A percentile compares a stretch with the other conserved stretches of the same genome.
Conservation (phyloP, 495 filamentous ascomycete species). For the Jackrogersella minutella region DNA sequence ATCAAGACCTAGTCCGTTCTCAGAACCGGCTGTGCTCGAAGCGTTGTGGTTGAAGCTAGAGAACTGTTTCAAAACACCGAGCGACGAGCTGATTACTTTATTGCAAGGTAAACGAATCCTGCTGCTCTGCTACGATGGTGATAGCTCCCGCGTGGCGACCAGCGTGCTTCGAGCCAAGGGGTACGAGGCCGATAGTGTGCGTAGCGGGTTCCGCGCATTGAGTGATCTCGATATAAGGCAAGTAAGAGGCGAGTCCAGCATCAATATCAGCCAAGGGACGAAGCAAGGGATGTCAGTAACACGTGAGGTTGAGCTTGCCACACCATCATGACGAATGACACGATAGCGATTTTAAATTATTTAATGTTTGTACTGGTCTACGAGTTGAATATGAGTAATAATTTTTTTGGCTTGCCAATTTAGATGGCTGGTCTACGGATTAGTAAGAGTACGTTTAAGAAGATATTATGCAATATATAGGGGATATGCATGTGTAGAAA, state of each 20-base stretch:
- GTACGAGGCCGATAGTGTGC: constrained; percentile 58
- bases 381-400: too few species aligned
- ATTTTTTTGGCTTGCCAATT: too few species aligned
- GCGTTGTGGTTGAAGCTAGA: constrained; percentile 58
- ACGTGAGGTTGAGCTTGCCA: constrained; percentile 22
- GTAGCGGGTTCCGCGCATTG: constrained; percentile 49
- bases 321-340: constrained; percentile 5
- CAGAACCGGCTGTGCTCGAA: constrained; percentile 53
- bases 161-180: constrained; percentile 61
- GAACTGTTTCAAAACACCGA: constrained; percentile 28
- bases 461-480: too few species aligned
- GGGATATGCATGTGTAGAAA: too few species aligned
- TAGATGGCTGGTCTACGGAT: too few species aligned
- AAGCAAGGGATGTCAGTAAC: constrained; percentile 16
- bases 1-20: constrained; percentile 51
- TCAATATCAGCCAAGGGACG: not conserved
- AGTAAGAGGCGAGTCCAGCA: not conserved
- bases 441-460: too few species aligned
- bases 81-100: constrained; percentile 39
- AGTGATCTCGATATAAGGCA: constrained; percentile 10
- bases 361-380: too few species aligned
- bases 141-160: constrained; percentile 61
- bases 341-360: too few species aligned
- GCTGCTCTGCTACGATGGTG: constrained; percentile 62
- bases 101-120: constrained; percentile 49